Evolutionary conservation across 73 alveolate species (phyloP).

Genomic region (Tetrahymena thermophila): DNA sequence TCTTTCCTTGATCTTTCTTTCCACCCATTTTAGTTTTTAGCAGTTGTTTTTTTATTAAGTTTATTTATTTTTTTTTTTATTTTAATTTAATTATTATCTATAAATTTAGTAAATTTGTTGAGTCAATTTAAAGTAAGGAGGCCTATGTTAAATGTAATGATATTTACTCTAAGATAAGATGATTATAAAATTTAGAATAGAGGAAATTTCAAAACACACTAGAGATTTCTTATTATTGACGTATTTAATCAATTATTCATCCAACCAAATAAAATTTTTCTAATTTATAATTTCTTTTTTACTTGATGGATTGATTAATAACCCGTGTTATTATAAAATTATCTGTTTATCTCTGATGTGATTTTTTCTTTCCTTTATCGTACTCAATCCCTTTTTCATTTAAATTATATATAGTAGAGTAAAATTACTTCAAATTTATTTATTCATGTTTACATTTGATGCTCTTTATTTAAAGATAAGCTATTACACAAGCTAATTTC

Average conservation of each 20-base stretch:
- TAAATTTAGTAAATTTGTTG: neutral
- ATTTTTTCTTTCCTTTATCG: too few relatives aligned
- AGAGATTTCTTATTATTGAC: neutral
- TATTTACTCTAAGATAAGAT: neutral
- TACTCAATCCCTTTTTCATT: too few relatives aligned
- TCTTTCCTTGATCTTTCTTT: neutral
- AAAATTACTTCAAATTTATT: neutral
- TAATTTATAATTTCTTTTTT: neutral
- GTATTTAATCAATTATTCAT: neutral
- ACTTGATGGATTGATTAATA: neutral
- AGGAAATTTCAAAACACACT: neutral
- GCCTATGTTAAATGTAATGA: neutral
- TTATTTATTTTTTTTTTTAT: neutral
- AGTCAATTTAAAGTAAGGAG: neutral
- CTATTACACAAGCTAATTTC: neutral
- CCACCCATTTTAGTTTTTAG: neutral
- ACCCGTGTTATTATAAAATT: neutral
- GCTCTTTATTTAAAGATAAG: neutral
- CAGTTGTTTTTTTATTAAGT: neutral
- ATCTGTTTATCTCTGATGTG: neutral
- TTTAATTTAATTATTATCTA: neutral
- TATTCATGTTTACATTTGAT: neutral
- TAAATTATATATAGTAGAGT: neutral
- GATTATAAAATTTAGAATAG: neutral
- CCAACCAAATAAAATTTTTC: too few relatives aligned